Evolutionary conservation across 768 basidiomycete genomes (phyloP).

Genomic region (Psilocybe tampanensis): DNA sequence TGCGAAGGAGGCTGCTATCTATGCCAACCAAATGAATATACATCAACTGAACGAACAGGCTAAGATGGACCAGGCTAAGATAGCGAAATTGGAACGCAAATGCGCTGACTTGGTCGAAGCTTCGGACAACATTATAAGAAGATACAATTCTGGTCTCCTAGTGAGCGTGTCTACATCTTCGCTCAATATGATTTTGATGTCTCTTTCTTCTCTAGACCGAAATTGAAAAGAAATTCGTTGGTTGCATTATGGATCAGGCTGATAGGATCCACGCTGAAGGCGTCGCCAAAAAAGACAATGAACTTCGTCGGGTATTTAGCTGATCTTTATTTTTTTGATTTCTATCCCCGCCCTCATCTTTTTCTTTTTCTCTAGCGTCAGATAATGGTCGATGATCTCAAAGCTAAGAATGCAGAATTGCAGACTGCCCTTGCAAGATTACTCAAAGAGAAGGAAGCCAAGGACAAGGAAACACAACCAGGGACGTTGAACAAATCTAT

Average conservation of each 20-base stretch:
- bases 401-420: slow-evolving; percentile 45
- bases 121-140: slow-evolving; percentile 31
- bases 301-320: slow-evolving; percentile 52
- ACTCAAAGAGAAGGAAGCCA: slow-evolving; percentile 37
- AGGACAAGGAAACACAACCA: too few species aligned
- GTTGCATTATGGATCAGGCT: slow-evolving; percentile 44
- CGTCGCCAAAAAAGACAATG: slow-evolving; percentile 55
- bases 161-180: slow-evolving; percentile 31
- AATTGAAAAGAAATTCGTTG: slow-evolving; percentile 51
- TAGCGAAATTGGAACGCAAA: slow-evolving; percentile 21
- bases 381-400: slow-evolving; percentile 43
- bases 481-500: slow-evolving; percentile 34
- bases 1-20: slow-evolving; percentile 13
- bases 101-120: slow-evolving; percentile 28
- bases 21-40: slow-evolving; percentile 1
- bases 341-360: slow-evolving; percentile 6
- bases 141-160: slow-evolving; percentile 50
- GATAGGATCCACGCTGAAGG: slow-evolving; percentile 54
- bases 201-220: slow-evolving; percentile 38
- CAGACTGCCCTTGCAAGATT: slow-evolving; percentile 49
- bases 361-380: slow-evolving; percentile 43
- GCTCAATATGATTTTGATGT: background rate
- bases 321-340: background rate
- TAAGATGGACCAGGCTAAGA: slow-evolving; percentile 13
- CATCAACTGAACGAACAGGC: background rate